phyloP scores from a whole-genome alignment of 2,329 filamentous ascomycete species.

The Trichophaea hybrida region DNA sequence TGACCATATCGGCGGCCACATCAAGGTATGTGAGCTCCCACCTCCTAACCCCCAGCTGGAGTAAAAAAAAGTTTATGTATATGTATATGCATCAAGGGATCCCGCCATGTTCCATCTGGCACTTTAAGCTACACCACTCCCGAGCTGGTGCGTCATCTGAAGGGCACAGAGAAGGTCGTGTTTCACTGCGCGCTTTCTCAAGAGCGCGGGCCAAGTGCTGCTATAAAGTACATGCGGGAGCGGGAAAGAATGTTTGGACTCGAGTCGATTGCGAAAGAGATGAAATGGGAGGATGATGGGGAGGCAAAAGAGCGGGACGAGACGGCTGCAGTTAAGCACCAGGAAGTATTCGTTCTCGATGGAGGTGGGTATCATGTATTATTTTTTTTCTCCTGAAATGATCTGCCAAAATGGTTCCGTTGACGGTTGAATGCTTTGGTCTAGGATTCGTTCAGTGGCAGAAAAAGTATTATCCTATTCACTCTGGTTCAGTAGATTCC shows the following conservation, averaged over 20 bases:
- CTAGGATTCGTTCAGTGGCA: constrained; percentile 72
- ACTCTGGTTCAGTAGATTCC: constrained; percentile 2
- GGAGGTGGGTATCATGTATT: constrained; percentile 36
- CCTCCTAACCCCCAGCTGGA: constrained; percentile 82
- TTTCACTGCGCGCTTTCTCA: constrained; percentile 93
- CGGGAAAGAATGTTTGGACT: constrained; percentile 38
- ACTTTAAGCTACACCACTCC: constrained; percentile 64
- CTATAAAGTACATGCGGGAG: constrained; percentile 63
- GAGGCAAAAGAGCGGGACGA: constrained; percentile 22
- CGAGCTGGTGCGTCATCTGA: constrained; percentile 63
- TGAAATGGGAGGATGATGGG: constrained; percentile 27
- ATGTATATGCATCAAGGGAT: constrained; percentile 35
- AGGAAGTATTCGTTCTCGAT: constrained; percentile 69
- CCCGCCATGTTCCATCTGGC: constrained; percentile 58
- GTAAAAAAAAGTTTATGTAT: neutral
- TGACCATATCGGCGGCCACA: constrained; percentile 41
- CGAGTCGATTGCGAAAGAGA: constrained; percentile 28
- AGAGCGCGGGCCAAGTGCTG: constrained; percentile 74
- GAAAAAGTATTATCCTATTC: constrained; percentile 41
- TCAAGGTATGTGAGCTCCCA: constrained; percentile 28
- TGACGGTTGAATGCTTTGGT: too few relatives aligned
- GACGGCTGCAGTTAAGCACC: constrained; percentile 32
- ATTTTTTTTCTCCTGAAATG: too few relatives aligned
- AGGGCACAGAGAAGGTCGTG: constrained; percentile 66
- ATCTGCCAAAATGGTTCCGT: too few relatives aligned